Conservation (phyloP, 805 yeast genomes). For the Schwanniomyces vanrijiae region DNA sequence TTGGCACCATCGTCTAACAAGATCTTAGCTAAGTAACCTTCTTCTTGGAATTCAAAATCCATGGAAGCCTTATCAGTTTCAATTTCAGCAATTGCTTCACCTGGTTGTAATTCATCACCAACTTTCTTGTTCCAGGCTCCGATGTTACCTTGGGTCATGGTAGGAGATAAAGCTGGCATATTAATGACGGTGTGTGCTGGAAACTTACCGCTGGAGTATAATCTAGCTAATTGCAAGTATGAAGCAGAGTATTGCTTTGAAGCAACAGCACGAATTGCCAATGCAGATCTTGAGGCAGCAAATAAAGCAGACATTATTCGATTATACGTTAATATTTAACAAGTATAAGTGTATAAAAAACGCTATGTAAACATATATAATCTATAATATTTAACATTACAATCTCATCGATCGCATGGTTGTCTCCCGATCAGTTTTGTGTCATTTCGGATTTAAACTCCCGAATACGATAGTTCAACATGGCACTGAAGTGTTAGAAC, state of each 20-base stretch:
- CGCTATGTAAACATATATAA: neutral
- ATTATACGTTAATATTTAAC: slow-evolving; percentile 1
- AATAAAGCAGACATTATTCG: slow-evolving; percentile 35
- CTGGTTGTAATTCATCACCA: slow-evolving; percentile 87
- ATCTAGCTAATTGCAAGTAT: slow-evolving; percentile 34
- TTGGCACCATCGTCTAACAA: slow-evolving; percentile 80
- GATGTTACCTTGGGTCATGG: slow-evolving; percentile 95
- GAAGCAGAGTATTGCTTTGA: slow-evolving; percentile 17
- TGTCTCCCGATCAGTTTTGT: slow-evolving; percentile 25
- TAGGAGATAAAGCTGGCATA: slow-evolving; percentile 99
- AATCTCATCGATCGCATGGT: slow-evolving; percentile 22
- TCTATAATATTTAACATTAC: neutral
- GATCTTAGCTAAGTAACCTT: slow-evolving; percentile 87
- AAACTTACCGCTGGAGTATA: slow-evolving; percentile 49
- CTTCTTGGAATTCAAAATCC: slow-evolving; percentile 99
- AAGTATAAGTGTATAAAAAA: neutral
- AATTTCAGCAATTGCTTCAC: slow-evolving; percentile 93
- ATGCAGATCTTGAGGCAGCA: slow-evolving; percentile 32
- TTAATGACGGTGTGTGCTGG: slow-evolving; percentile 86
- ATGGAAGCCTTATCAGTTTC: slow-evolving; percentile 98
- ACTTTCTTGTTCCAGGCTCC: slow-evolving; percentile 87
- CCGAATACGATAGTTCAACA: slow-evolving; percentile 11
- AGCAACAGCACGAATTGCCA: slow-evolving; percentile 18
- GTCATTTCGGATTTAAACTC: slow-evolving; percentile 19
- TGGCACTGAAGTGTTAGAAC: neutral